Evolutionary conservation across 1,139 yeast genomes (phyloP), one percentile per base, ranked within the genome.

Genomic region (Wickerhamomyces sp.): DNA sequence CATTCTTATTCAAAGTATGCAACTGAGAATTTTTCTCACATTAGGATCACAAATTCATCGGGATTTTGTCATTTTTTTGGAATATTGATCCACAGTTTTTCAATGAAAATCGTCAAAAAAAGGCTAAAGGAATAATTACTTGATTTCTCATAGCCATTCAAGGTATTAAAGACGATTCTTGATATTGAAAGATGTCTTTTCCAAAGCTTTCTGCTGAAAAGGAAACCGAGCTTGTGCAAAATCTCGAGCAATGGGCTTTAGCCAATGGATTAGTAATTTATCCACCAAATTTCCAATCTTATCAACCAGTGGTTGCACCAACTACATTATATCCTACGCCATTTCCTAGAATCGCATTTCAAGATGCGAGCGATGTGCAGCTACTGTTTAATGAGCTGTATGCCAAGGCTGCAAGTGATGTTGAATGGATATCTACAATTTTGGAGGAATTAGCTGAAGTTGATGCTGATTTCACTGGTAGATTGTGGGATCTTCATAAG

Each of bases 291-390:
- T 81, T 72, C 59, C 35, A 50, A 29, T 37, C 60, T 46, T 48
- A 58, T 42, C 45, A 67, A 64, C 56, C 86, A 15, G 71, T 70
- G 36, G 75, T 74, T 44, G 96, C 96, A 4, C 97, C 98, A 20
- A 78, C 88, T 12, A 90, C 98, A 1, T 56, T 90, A 31, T 88
- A 73, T 55, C 99, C 98, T 4, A 86, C 97, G 0, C 96, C 96
- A 10, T 80, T 90, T 49, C 90, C 96, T 3, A 70, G 65, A 45
- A 40, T 56, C 3, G 78, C 85, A 37, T 90, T 87, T 57, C 67
- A 76, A 16, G 70, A 72, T 43, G 95, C 96, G 1, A 56, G 76
- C 26, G 64, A 62, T 7, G 82, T 89, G n/a, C 96, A 89, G 57
- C 63, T 68, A 36, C 57, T 65, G 13, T 92, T 80, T 67, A 88